phyloP scores from a whole-genome alignment of 2,329 filamentous ascomycete genomes.

The Pestalotiopsis sp. region DNA sequence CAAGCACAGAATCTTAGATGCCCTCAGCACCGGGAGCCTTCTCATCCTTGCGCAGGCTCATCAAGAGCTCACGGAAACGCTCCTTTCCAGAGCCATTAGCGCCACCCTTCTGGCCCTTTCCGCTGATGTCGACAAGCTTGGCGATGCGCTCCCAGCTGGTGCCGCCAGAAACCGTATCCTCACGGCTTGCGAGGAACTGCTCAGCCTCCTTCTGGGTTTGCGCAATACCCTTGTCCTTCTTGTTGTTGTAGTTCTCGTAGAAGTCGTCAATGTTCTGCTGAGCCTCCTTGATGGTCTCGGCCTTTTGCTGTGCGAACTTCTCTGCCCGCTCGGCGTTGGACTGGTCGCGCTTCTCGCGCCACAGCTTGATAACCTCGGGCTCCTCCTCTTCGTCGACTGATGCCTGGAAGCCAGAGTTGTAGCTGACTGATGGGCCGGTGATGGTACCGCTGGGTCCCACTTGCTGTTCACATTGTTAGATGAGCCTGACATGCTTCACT shows the following conservation, averaged over 20 bases:
- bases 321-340: conserved; percentile 83
- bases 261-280: conserved; percentile 97
- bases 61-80: conserved; percentile 87
- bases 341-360: conserved; percentile 87
- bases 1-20: conserved; percentile 43
- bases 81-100: conserved; percentile 92
- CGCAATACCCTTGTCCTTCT: conserved; percentile 90
- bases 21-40: conserved; percentile 73
- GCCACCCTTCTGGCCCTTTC: conserved; percentile 86
- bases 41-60: conserved; percentile 90
- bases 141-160: conserved; percentile 99
- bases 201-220: conserved; percentile 92
- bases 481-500: background rate
- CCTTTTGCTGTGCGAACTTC: conserved; percentile 79
- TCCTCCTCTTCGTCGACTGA: conserved; percentile 73
- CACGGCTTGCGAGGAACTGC: conserved; percentile 83
- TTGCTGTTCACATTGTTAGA: conserved; percentile 47
- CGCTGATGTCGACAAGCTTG: conserved; percentile 95
- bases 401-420: conserved; percentile 64
- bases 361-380: conserved; percentile 85
- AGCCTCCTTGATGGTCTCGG: conserved; percentile 84
- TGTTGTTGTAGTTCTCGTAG: conserved; percentile 98
- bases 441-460: conserved; percentile 79
- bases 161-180: conserved; percentile 91
- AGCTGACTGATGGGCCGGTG: conserved; percentile 70